A percentile compares a stretch with the other conserved stretches of the same genome.
Evolutionary conservation across 2,329 filamentous ascomycete genomes (phyloP).

Genomic region (Fusarium torreyae): DNA sequence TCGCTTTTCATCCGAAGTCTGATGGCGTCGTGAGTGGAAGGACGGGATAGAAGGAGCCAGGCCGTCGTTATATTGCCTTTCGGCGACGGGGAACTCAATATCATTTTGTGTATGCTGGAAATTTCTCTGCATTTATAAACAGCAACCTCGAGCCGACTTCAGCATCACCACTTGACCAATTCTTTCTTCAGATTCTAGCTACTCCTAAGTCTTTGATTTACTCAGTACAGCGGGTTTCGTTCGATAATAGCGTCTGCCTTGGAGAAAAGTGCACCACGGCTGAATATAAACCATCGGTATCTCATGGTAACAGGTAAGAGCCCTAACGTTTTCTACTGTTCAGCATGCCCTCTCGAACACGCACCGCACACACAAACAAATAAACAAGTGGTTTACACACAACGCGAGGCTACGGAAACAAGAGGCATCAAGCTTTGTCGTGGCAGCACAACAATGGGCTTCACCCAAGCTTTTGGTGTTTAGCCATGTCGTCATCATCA

Average conservation of each 20-base stretch:
- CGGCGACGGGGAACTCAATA: background rate
- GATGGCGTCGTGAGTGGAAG: conserved; percentile 11
- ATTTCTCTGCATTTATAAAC: conserved; percentile 1
- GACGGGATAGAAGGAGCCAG: conserved; percentile 23
- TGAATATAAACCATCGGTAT: background rate
- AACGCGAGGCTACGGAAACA: background rate
- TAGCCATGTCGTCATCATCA: conserved; percentile 15
- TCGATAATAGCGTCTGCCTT: background rate
- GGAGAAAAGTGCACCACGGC: background rate
- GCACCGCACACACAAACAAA: background rate
- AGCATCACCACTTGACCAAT: background rate
- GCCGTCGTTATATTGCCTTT: conserved; percentile 5
- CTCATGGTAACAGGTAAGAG: conserved; percentile 9
- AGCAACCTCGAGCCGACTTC: conserved; percentile 3
- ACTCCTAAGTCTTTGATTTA: background rate
- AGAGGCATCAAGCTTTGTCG: background rate
- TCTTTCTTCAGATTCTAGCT: background rate
- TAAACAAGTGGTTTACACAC: background rate
- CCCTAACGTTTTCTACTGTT: background rate
- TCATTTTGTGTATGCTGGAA: background rate
- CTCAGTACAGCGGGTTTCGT: background rate
- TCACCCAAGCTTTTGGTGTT: background rate
- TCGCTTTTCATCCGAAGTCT: background rate
- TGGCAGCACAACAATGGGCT: background rate
- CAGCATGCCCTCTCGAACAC: background rate